Evolutionary conservation across 148 eudicot genomes (phyloP).

Genomic region (Rhododendron williamsianum): DNA sequence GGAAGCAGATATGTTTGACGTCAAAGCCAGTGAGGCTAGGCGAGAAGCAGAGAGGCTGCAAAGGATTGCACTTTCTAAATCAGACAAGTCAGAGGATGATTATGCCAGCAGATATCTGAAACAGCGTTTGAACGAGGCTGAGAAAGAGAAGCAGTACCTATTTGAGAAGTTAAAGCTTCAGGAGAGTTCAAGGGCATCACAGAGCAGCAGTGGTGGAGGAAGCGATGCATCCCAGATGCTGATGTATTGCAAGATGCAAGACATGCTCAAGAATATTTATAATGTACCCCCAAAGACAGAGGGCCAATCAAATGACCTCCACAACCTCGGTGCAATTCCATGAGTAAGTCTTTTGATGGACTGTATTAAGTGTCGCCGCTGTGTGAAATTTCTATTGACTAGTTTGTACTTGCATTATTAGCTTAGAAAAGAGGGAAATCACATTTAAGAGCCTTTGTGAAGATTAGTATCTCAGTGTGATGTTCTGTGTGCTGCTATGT

Average conservation of each 20-base stretch:
- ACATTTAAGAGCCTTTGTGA: constrained; percentile 1
- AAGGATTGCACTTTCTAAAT: constrained; percentile 46
- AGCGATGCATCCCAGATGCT: constrained; percentile 36
- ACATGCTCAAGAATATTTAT: constrained; percentile 2
- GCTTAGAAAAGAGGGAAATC: neutral
- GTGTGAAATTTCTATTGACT: neutral
- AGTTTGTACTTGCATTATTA: neutral
- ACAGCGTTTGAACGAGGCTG: constrained; percentile 53
- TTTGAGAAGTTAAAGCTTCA: constrained; percentile 57
- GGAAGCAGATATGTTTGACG: constrained; percentile 69
- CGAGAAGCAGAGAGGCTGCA: constrained; percentile 61
- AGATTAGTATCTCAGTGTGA: neutral
- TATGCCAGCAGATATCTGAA: constrained; percentile 57
- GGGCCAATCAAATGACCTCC: constrained; percentile 9
- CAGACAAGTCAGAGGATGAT: constrained; percentile 58
- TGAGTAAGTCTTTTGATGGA: neutral
- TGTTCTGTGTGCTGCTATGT: neutral
- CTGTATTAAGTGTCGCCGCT: neutral
- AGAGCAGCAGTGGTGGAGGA: constrained; percentile 32
- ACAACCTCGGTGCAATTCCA: neutral
- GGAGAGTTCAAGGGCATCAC: constrained; percentile 46
- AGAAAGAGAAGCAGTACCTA: constrained; percentile 61
- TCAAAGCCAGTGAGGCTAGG: constrained; percentile 63
- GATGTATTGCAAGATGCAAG: constrained; percentile 25
- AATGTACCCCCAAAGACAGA: neutral